Evolutionary conservation across 2,329 filamentous ascomycete species (phyloP), one percentile per base, ranked within the genome.

Genomic region (Penicillium sp.): DNA sequence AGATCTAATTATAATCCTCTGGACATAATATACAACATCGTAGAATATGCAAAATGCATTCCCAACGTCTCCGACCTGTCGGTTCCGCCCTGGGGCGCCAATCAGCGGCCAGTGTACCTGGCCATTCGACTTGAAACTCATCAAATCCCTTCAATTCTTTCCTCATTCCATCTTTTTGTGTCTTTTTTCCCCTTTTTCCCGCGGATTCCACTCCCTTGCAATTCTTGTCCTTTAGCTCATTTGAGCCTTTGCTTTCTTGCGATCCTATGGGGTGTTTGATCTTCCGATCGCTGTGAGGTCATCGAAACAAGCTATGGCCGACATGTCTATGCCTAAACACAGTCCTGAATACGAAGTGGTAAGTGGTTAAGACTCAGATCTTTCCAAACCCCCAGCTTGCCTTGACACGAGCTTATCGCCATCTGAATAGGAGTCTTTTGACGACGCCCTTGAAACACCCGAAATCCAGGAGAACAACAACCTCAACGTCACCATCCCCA

Each of bases 391-490:
- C 25, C 15, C 15, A n/a, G 13, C 41, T 61, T 58, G 63, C 53
- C 39, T 54, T 53, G 51, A 58, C 36, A 40, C 25, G 43, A 50
- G 43, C 58, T 59, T 49, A 55, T 49, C 52, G 25, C 54, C 43
- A 45, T 47, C n/a, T 29, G 40, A 57, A 21, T 71, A 91, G 87
- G 88, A 92, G 68, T 84, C 84, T 16, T 96, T 95, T 69, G 91
- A 96, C 77, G 91, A 96, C 80, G 91, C 90, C 54, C 73, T 84
- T 81, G 68, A 79, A 73, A 62, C 72, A 65, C 60, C 70, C 65
- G 63, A 62, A 55, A 58, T 66, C 57, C 59, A 62, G 50, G 65
- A 68, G 23, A 69, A 61, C 50, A 52, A 33, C 50, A 52, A 25
- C 44, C 65, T 71, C 45, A 65, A 65, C 43, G 63, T 71, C 53